Evolutionary conservation across 1,139 yeast genomes (phyloP).

Genomic region (Magnusiomyces tetraspermus): DNA sequence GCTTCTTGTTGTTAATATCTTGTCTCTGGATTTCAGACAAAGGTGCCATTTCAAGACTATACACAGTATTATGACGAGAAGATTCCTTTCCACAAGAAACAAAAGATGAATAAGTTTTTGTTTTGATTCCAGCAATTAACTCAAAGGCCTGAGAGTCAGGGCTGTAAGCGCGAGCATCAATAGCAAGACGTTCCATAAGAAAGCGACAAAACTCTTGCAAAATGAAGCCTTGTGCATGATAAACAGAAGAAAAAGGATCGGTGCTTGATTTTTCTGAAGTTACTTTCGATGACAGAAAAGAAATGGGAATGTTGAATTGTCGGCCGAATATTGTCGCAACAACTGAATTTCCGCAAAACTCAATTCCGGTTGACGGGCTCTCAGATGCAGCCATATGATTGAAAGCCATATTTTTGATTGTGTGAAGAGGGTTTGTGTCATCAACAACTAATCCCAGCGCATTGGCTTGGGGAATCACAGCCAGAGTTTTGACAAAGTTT

Average conservation of each 20-base stretch:
- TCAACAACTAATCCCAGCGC: constrained; percentile 45
- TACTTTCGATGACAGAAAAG: background rate
- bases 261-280: background rate
- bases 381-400: background rate
- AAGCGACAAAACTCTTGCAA: constrained; percentile 53
- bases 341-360: background rate
- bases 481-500: constrained; percentile 51
- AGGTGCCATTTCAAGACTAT: constrained; percentile 10
- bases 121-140: constrained; percentile 11
- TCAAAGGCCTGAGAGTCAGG: constrained; percentile 8
- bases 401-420: background rate
- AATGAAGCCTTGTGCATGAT: constrained; percentile 29
- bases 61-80: constrained; percentile 4
- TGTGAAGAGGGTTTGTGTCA: constrained; percentile 24
- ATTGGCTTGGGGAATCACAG: constrained; percentile 32
- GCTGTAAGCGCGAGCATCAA: constrained; percentile 34
- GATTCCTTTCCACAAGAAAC: constrained; percentile 9
- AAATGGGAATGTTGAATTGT: background rate
- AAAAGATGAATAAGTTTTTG: constrained; percentile 4
- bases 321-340: background rate
- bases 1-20: background rate
- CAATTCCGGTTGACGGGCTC: background rate
- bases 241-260: background rate
- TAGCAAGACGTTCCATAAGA: constrained; percentile 41
- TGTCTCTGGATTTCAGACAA: constrained; percentile 5